Base-by-base conservation (phyloP, 805 yeast species). In the Sugiyamaella marilandica region DNA sequence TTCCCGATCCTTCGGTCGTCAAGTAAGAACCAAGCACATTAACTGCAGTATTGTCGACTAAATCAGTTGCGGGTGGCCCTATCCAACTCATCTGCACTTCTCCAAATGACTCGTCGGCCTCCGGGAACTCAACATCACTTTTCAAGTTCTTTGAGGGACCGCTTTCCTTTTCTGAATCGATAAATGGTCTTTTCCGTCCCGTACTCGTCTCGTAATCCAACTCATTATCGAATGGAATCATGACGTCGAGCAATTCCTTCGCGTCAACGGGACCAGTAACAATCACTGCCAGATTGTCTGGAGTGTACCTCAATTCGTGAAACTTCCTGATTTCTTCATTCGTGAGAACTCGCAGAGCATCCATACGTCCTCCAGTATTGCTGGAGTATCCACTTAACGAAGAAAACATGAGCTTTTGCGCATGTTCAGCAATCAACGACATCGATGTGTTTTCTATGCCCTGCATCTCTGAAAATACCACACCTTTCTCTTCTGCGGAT, bases 401-500 rank as follows among this genome's bases (percentile, higher is more conserved):
- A 55, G 82, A 70, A 53, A 63, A 72, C 32, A 72, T 53, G 24
- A 63, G 51, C 51, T 63, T 62, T 47, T 69, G 65, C 2, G 63
- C 59, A 49, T 80, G 81, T 57, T 86, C 72, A 59, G 76, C 79
- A 1, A 84, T 65, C 10, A 84, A 70, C 58, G 85, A 85, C 80
- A 83, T 83, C 13, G 91, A 78, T 57, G 85, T 87, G 61, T 81
- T 81, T 67, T 90, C 96, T 52, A 86, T 83, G 26, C 90, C 97
- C 64, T 88, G 97, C 98, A 94, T 94, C 70, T 94, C 99, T 50
- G 95, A 85, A 66, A 86, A 94, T 2, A 94, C 98, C 31, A 94
- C 99, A 61, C 99, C 99, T 66, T 89, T 89, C 61, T 94, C 99
- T 58, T 85, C 82, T 32, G 87, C 96, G 8, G 81, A 77, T 1